Evolutionary conservation across 1,284 basidiomycete genomes (phyloP), one percentile per base, ranked within the genome.

Genomic region (Malassezia furfur): DNA sequence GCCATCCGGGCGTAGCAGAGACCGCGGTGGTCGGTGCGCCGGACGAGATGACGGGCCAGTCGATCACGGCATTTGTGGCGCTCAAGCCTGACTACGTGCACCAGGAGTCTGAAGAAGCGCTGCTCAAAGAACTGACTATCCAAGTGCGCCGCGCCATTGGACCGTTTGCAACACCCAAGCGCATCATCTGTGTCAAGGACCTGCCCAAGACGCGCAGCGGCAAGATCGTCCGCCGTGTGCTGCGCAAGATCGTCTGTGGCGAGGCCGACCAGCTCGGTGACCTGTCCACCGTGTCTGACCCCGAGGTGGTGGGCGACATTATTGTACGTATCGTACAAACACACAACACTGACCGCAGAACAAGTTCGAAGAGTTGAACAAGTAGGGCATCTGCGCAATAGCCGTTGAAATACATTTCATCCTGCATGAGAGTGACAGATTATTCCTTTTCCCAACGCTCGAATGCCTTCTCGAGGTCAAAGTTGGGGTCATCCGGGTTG

Each of bases 141-240:
- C 91, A 96, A 78, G 93, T 98, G 22, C 84, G 93, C 19, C 59
- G 65, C 34, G 60, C 66, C 52, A 72, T 72, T 35, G 70, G 70
- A 12, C 70, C 70, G 35, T 96, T 96, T 76, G 91, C 93, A 11
- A 68, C 69, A 7, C 91, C 91, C 43, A 94, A 94, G 83, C 87
- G 85, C 78, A 84, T 96, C 69, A 85, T 83, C 76, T 79, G 96
- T 66, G 86, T 93, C 64, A 66, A 72, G 36, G 91, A 96, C 76
- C 79, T 96, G 56, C 93, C 93, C 46, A 96, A 96, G 84, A 98
- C 93, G 44, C 81, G 91, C 49, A 88, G 85, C n/a, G 93, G 93
- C 40, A 96, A 96, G 84, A 85, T 87, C 76, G 91, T 96, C 85
- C 83, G 91, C 54, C 83, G 93, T 51, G 86, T 94, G 60, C 82